Percentiles rank a stretch among this genome's conserved stretches.
phyloP scores from a whole-genome alignment of 805 yeast species.

The Teunomyces stri region DNA sequence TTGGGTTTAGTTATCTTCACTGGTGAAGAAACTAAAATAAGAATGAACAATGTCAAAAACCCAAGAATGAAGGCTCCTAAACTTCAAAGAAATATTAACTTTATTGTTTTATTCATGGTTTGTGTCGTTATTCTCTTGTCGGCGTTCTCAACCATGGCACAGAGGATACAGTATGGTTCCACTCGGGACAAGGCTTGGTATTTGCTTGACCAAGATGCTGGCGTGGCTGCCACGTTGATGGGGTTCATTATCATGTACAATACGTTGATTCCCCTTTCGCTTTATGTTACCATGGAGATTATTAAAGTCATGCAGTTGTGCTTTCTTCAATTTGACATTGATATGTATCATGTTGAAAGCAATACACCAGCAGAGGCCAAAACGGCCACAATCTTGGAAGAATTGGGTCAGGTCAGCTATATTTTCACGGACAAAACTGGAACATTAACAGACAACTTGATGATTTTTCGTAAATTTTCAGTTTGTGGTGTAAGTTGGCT shows the following conservation, averaged over 20 bases:
- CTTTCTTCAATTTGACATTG: slow-evolving; percentile 84
- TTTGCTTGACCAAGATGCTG: slow-evolving; percentile 66
- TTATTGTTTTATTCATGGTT: slow-evolving; percentile 87
- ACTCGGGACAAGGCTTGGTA: slow-evolving; percentile 63
- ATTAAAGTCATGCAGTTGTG: slow-evolving; percentile 85
- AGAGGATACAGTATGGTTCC: slow-evolving; percentile 49
- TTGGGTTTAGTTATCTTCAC: slow-evolving; percentile 85
- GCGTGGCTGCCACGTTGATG: slow-evolving; percentile 87
- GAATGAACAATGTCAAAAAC: slow-evolving; percentile 90
- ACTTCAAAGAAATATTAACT: slow-evolving; percentile 76
- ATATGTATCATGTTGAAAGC: slow-evolving; percentile 83
- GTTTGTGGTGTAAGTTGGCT: slow-evolving; percentile 88
- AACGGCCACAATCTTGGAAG: slow-evolving; percentile 94
- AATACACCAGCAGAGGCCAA: slow-evolving; percentile 93
- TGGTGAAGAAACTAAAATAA: slow-evolving; percentile 93
- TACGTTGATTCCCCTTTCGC: slow-evolving; percentile 89
- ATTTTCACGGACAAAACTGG: slow-evolving; percentile 97
- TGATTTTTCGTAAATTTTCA: slow-evolving; percentile 87
- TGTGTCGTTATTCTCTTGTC: slow-evolving; percentile 70
- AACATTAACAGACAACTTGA: slow-evolving; percentile 89
- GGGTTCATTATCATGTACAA: slow-evolving; percentile 96
- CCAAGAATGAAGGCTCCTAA: slow-evolving; percentile 94
- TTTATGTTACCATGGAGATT: slow-evolving; percentile 95
- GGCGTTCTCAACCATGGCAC: slow-evolving; percentile 79
- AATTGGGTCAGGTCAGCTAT: slow-evolving; percentile 94